Base-by-base conservation (phyloP, 2,329 filamentous ascomycete genomes). In the Aspergillus quadricinctus region DNA sequence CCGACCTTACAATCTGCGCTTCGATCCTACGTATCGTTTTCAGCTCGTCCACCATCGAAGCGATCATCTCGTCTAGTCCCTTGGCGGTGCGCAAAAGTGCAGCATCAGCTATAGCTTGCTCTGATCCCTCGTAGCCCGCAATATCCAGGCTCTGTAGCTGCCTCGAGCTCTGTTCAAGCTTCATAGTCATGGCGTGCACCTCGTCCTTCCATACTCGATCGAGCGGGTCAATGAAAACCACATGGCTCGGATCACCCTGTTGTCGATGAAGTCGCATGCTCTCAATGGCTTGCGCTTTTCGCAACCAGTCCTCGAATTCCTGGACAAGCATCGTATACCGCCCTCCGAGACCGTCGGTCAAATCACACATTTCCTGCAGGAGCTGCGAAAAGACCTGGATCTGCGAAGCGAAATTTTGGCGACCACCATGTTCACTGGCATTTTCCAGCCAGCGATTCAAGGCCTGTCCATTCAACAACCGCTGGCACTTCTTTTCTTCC, bases 121-220 rank as follows among this genome's bases (percentile, higher is more conserved):
- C 66, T 21, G 60, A 50, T n/a, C 64, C 63, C 2, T 61, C 64
- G 46, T 72, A 66, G 6, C 65, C 66, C 23, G 68, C 53, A 28
- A 76, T 67, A 57, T 75, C 71, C 37, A 77, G 63, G 37, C 66
- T 71, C 52, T 72, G 68, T 43, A 77, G 61, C 49, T 73, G 68
- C 14, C 73, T 66, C 19, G 65, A 55, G 50, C 65, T 71, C 3
- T 72, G 63, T 49, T 75, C 74, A 8, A 76, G 58, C 52, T 71
- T 73, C 45, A 66, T 57, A 17, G 50, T 62, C 53, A 76, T 52
- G 4, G 61, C 56, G 27, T 65, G 61, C 0, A 71, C 56, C 52
- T 72, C 67, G 6, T 72, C 68, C 50, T 69, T 71, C 75, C 75
- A 77, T 23, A 52, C 46, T 9, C 54, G 63, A 23, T 65, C 61